Base-by-base conservation (phyloP, 2,329 filamentous ascomycete species). In the Claviceps paspali region DNA sequence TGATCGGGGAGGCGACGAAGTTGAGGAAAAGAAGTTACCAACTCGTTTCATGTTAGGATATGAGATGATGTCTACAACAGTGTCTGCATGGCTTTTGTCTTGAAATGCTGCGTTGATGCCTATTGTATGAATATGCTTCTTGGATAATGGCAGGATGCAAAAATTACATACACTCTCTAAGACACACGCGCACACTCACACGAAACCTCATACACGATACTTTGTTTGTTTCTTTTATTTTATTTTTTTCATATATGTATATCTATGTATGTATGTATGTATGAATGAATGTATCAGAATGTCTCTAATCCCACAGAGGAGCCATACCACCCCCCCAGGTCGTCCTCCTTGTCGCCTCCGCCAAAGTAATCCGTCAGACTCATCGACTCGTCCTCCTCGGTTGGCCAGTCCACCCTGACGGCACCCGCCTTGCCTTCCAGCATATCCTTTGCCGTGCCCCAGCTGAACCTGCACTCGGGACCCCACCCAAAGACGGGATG, bases 401-500 rank as follows among this genome's bases (percentile, higher is more conserved):
- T 67, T 0, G 86, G 84, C 88, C 88, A 96, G 32, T 93, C 85
- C 0, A 93, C 80, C 52, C 71, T 79, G 37, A 81, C 68, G 4
- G 72, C 74, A 18, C 64, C 65, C 7, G 64, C 69, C 55, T 82
- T 85, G n/a, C 66, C 63, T 47, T 95, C 87, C 4, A 98, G 63
- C 75, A 96, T 73, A 51, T 96, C 87, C 61, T 92, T 95, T 2
- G 82, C 82, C 1, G 91, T 96, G 0, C 82, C 82, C 91, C 91
- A 98, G 52, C 86, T 94, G 52, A 95, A 96, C 4, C 91, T 70
- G 54, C 85, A 93, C 60, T 96, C 87, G 18, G 73, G 73, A 0
- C 88, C 87, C 88, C 91, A 98, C 11, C 91, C 91, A 62, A 96
- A 98, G 1, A 96, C 62, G 3, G 84, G 83, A 52, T 98, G 79